phyloP scores from a whole-genome alignment of 768 basidiomycete genomes.

The Suillus fuscotomentosus region DNA sequence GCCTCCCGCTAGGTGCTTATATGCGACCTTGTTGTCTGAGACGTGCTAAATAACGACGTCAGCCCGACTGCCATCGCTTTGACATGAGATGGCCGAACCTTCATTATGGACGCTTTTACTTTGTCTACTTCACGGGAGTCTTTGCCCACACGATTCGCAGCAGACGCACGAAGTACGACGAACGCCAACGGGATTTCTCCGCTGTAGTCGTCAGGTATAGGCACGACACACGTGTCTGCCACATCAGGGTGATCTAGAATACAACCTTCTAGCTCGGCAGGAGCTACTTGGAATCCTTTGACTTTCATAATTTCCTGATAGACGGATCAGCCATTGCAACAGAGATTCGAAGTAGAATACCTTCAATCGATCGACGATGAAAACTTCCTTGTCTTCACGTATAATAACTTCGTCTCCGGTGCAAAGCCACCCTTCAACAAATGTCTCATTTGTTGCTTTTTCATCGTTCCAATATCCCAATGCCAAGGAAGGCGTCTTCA shows the following conservation, averaged over 20 bases:
- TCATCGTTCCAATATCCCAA: slow-evolving; percentile 52
- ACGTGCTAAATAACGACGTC: slow-evolving; percentile 41
- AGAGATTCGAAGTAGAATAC: slow-evolving; percentile 24
- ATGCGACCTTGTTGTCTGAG: slow-evolving; percentile 50
- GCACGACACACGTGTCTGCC: slow-evolving; percentile 61
- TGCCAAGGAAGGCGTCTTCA: slow-evolving; percentile 41
- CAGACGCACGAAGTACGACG: slow-evolving; percentile 48
- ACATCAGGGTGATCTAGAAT: slow-evolving; percentile 59
- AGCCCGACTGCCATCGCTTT: neutral
- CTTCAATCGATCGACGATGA: slow-evolving; percentile 65
- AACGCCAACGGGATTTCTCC: slow-evolving; percentile 75
- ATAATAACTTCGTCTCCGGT: slow-evolving; percentile 69
- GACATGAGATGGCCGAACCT: slow-evolving; percentile 33
- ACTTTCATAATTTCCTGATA: slow-evolving; percentile 68
- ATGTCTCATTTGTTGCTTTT: slow-evolving; percentile 66
- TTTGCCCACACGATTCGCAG: slow-evolving; percentile 33
- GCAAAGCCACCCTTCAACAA: slow-evolving; percentile 69
- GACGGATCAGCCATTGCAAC: neutral
- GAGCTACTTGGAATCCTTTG: slow-evolving; percentile 72
- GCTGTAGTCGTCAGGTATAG: slow-evolving; percentile 65
- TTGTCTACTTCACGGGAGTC: slow-evolving; percentile 27
- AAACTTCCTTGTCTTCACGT: slow-evolving; percentile 52
- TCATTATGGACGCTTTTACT: slow-evolving; percentile 46
- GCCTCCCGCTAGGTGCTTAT: slow-evolving; percentile 60
- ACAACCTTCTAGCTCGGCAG: slow-evolving; percentile 70